A percentile compares a stretch with the other conserved stretches of the same genome.
phyloP scores from a whole-genome alignment of 208 protist genomes.

The Angomonas ambiguus region DNA sequence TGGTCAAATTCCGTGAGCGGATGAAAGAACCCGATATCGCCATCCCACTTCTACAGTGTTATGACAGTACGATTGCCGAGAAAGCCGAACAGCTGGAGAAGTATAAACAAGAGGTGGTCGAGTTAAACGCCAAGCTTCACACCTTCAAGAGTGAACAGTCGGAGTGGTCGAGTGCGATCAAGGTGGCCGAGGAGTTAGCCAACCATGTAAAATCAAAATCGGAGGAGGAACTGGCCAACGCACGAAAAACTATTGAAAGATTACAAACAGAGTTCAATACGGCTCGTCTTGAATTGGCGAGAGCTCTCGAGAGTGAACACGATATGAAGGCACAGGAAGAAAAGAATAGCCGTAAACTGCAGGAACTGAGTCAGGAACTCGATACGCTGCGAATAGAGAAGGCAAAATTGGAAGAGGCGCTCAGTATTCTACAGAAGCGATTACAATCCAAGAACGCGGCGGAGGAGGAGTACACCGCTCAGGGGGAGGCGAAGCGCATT shows the following conservation, averaged over 20 bases:
- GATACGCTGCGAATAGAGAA: slow-evolving; percentile 13
- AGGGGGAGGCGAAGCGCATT: slow-evolving; percentile 31
- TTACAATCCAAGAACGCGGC: slow-evolving; percentile 21
- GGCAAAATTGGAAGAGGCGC: slow-evolving; percentile 20
- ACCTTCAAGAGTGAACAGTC: slow-evolving; percentile 23
- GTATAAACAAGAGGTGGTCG: slow-evolving; percentile 25
- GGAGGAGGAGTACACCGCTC: slow-evolving; percentile 27
- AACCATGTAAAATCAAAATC: slow-evolving; percentile 38
- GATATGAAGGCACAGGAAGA: slow-evolving; percentile 15
- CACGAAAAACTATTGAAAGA: neutral
- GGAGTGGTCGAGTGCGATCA: slow-evolving; percentile 36
- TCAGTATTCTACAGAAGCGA: slow-evolving; percentile 13
- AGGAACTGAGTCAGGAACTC: slow-evolving; percentile 17
- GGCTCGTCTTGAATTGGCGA: slow-evolving; percentile 9
- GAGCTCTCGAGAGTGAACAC: slow-evolving; percentile 16
- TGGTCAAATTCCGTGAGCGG: slow-evolving; percentile 48
- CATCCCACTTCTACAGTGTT: slow-evolving; percentile 80
- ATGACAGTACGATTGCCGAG: slow-evolving; percentile 77
- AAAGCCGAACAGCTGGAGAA: slow-evolving; percentile 48
- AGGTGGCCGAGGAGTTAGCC: slow-evolving; percentile 50
- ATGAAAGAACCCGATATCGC: slow-evolving; percentile 83
- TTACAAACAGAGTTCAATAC: slow-evolving; percentile 2
- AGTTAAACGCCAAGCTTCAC: slow-evolving; percentile 23
- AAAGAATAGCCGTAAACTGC: slow-evolving; percentile 11
- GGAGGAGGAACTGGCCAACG: slow-evolving; percentile 20